Evolutionary conservation across 192 early-diverging fungal genomes (phyloP), one percentile per base, ranked within the genome.

Genomic region (Spizellomyces punctatus): DNA sequence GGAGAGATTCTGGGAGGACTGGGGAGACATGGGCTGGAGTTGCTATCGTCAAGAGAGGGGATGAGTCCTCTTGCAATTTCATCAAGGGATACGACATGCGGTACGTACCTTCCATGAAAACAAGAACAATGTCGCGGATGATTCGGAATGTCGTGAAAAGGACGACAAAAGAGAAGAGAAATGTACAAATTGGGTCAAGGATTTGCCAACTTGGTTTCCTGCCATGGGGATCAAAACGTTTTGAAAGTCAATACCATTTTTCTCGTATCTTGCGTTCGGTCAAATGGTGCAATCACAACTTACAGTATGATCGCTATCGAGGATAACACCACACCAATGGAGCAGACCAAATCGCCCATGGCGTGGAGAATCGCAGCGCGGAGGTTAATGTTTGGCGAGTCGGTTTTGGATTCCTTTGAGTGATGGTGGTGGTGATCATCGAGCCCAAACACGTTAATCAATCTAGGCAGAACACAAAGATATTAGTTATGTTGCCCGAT

Each of bases 171-270:
- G 91, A 91, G 67, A 94, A 94, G 14, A 92, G 21, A 66, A 93
- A 92, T 8, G 92, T 93, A 78, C 92, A 93, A 10, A 92, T 50
- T 0, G 92, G 92, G 67, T 94, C 92, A 46, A 93, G 81, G 71
- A 85, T 81, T 8, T 83, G 83, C 50, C 75, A 67, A 9, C 67
- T 55, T 9, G 89, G 89, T 43, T 83, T 75, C 57, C 87, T 61
- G 59, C 12, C 1, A 61, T 61, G 21, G 9, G 19, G 27, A 61
- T 22, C 16, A 61, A 22, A 17, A 17, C 1, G 10, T 12, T 12
- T 12, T 22, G 59, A 9, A 22, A 0, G 59, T 22, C 1, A 17
- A n/a, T 14, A 36, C 16, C 59, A 22, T 22, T 61, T n/a, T 61
- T 4, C 12, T 36, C n/a, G n/a, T n/a, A n/a, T n/a, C n/a, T n/a